Evolutionary conservation across 73 alveolate genomes (phyloP), one percentile per base, ranked within the genome.

Genomic region (Uronychia binucleata): DNA sequence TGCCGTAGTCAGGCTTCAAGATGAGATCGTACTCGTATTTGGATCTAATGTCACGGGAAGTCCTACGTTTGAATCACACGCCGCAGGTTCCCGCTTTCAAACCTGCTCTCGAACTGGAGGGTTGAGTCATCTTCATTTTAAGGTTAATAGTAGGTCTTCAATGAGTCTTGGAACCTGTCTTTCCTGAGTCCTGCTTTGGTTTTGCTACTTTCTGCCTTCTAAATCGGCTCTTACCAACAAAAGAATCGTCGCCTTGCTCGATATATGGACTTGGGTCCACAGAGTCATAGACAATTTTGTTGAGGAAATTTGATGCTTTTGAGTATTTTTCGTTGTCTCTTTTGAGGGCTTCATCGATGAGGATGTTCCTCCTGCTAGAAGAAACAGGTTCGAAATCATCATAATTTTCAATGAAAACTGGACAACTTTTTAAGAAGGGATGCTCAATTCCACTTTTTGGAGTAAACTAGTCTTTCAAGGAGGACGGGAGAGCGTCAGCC

Each of bases 31-130:
- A 98, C 82, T 98, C 99, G 93, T 90, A 88, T 74, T 96, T 95
- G 77, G 84, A 74, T 79, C 67, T 46, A 19, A 46, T 11, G 67
- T 46, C 19, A 46, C 19, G 67, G n/a, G n/a, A 5, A 46, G 19
- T 5, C 98, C 57, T 97, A 91, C 11, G 80, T 81, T 82, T 94
- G 92, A 25, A 95, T 92, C 0, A 96, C 99, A 35, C 97, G 91
- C 75, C 97, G 87, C 8, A 99, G 92, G 93, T 99, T 98, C 30
- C 99, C 99, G 58, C 98, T 94, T 88, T 98, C 99, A 91, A 98
- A 98, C 58, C 99, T 94, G 75, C 99, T 95, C 33, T 82, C 89
- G 34, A 82, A 82, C 25, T 88, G 97, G 58, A 97, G 74, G 35
- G 99, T 97, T 60, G 92, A 82, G 91, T 98, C 99, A 28, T 90